Evolutionary conservation across 2,329 filamentous ascomycete species (phyloP), one percentile per base, ranked within the genome.

Genomic region (Tolypocladium tundrense): DNA sequence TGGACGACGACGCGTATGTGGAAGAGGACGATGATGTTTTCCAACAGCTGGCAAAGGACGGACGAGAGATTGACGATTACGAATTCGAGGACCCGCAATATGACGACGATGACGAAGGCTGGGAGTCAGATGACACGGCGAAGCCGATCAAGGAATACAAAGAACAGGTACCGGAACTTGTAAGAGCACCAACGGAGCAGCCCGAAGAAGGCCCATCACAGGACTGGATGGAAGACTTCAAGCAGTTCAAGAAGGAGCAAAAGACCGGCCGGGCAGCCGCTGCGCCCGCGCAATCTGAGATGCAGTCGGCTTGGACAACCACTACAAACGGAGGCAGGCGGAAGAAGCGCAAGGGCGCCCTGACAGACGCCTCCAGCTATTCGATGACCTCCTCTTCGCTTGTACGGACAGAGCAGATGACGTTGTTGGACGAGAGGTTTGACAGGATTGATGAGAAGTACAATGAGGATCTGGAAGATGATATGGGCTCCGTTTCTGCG

Each of bases 1-100:
- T 99, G 37, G 94, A 99, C 54, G 94, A 99, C 67, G 94, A 99
- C 31, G 93, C 88, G 2, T 99, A 91, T 68, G 92, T 99, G 2
- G 93, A 89, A 8, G 84, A 92, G 27, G 84, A 93, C 41, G 90
- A 94, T 21, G 90, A 94, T n/a, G 89, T 97, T 55, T 97, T 99
- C 72, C 84, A 83, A 51, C 74, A 87, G 63, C 75, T 96, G 51
- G 84, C 90, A 24, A 77, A 82, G 66, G 85, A 88, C 58, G 85
- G 84, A 0, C 77, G 82, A 39, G 92, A 96, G 71, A 75, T 95
- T 21, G 86, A 91, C n/a, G 79, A 85, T 39, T 81, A 86, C 52
- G 91, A 95, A 61, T 97, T 93, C 70, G 88, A 94, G 48, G 83
- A 83, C 58, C 82, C 80, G 60, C 79, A 82, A 42, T 78, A 79